These are phyloP conservation scores for Ogataea methylovora DNA, from an alignment of 805 yeast species.

Conservation along the genomic window DNA sequence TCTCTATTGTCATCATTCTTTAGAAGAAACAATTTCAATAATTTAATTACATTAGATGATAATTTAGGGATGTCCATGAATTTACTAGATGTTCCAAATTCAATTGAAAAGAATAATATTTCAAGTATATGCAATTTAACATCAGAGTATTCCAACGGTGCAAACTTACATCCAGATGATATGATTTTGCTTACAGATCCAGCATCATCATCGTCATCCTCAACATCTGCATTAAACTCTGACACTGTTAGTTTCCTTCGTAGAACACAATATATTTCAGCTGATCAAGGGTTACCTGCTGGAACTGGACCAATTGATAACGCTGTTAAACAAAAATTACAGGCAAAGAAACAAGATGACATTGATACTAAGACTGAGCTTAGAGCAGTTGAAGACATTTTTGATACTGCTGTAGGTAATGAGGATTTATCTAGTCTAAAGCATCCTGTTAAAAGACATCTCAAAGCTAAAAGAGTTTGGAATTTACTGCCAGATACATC, in stretches of 20 bases:
- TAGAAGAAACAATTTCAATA: slow-evolving; percentile 64
- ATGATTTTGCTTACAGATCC: slow-evolving; percentile 75
- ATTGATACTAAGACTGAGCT: slow-evolving; percentile 59
- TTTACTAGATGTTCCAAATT: slow-evolving; percentile 55
- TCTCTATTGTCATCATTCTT: slow-evolving; percentile 62
- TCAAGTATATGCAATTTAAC: slow-evolving; percentile 22
- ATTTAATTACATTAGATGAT: slow-evolving; percentile 50
- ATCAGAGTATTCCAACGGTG: slow-evolving; percentile 14
- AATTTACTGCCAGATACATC: slow-evolving; percentile 84
- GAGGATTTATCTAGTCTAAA: slow-evolving; percentile 36
- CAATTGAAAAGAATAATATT: slow-evolving; percentile 43
- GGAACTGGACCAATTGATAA: slow-evolving; percentile 14
- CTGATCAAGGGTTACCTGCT: slow-evolving; percentile 34
- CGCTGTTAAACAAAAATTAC: slow-evolving; percentile 9
- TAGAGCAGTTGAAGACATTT: slow-evolving; percentile 68
- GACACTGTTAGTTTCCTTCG: slow-evolving; percentile 55
- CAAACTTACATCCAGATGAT: slow-evolving; percentile 69
- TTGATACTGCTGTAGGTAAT: slow-evolving; percentile 36
- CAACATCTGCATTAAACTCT: slow-evolving; percentile 31
- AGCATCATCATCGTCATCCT: slow-evolving; percentile 38
- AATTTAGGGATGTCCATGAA: slow-evolving; percentile 74
- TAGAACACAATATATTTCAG: slow-evolving; percentile 88
- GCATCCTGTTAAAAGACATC: slow-evolving; percentile 73
- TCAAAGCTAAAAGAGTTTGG: slow-evolving; percentile 74
- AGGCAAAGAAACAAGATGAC: slow-evolving; percentile 24